Conservation (phyloP, 2,329 filamentous ascomycete genomes). For the Trichoderma sp. region DNA sequence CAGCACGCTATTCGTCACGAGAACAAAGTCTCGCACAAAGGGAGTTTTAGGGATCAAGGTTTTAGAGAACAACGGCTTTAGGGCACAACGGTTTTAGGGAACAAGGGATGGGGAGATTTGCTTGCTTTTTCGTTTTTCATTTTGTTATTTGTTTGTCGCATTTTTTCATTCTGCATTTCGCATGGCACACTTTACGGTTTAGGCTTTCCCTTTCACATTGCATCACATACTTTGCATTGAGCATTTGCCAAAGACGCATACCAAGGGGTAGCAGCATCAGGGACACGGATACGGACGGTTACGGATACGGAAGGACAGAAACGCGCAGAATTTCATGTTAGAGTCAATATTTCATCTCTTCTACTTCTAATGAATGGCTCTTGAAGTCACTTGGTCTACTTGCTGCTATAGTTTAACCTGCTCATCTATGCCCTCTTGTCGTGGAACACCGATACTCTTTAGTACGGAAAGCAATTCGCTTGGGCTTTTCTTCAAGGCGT, state of each 20-base stretch:
- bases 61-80: background rate
- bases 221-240: background rate
- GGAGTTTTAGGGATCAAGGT: background rate
- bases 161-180: background rate
- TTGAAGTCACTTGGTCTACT: background rate
- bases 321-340: background rate
- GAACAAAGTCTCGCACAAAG: background rate
- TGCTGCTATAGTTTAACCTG: background rate
- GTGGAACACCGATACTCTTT: slow-evolving; percentile 34
- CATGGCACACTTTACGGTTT: background rate
- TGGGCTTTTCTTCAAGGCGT: slow-evolving; percentile 44
- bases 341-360: background rate
- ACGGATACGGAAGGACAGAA: background rate
- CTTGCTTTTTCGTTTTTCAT: background rate
- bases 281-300: background rate
- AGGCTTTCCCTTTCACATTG: background rate
- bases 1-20: background rate
- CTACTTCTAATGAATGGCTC: background rate
- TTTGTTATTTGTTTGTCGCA: background rate
- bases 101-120: background rate
- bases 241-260: background rate
- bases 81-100: background rate
- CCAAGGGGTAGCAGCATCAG: background rate
- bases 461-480: slow-evolving; percentile 29
- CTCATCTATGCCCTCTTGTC: background rate